Base-by-base conservation (phyloP, 129 eudicot species). In the Escallonia herrerae region DNA sequence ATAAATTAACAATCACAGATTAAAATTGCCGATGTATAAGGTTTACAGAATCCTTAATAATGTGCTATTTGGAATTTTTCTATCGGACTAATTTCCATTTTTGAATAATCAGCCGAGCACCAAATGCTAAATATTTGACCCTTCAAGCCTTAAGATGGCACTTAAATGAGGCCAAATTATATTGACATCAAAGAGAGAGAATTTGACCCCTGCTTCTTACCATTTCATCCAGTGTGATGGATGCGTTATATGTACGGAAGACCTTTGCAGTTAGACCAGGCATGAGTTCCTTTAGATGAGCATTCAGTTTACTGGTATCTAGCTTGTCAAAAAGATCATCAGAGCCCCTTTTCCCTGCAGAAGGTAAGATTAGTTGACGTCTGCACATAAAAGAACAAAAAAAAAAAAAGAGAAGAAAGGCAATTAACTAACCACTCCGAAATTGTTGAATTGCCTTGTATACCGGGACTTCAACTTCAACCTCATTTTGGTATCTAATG, bases 221-320 rank as follows among this genome's bases (percentile, higher is more conserved):
- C 96, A 83, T 83, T 33, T 93, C 86, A 80, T 93, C 98, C 74
- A 93, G 77, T 5, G 98, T 93, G 71, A 81, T 75, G 73, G 98
- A 93, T 57, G 98, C 98, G 40, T 93, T 93, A 76, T 82, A 93
- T 70, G 98, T 93, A 89, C 98, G 98, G 72, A 93, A 93, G 55
- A 89, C 98, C 77, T 93, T 93, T 22, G 98, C 98, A 4, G 98
- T 88, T 56, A 93, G 96, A 50, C 96, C 99, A 76, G 99, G 99
- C 99, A 93, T 89, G 69, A 93, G 77, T 63, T 76, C 99, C 79
- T 93, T 93, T 46, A 93, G 71, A 81, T 93, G 99, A 58, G 90
- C 90, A 84, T 93, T 93, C 51, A 93, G 59, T 74, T 89, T 93
- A 74, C 90, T 81, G 37, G 99, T 93, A 68, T 93, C 99, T 67